Base-by-base conservation (phyloP, 2,329 filamentous ascomycete species). In the Berkeleyomyces basicola region DNA sequence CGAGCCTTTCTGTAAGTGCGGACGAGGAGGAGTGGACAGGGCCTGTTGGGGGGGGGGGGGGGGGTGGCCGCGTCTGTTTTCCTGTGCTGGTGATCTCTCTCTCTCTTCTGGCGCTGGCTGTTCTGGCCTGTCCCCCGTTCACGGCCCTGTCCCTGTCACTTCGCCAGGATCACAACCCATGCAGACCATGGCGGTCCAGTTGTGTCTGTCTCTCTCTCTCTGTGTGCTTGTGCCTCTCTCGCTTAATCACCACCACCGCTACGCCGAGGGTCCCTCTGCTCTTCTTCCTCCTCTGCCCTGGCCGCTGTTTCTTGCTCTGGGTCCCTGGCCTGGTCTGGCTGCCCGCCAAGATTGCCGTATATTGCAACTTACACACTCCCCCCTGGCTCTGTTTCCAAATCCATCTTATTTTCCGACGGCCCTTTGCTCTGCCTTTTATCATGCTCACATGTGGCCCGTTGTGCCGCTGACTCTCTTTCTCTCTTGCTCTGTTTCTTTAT, bases 401-500 rank as follows among this genome's bases (percentile, higher is more conserved):
- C 33, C 51, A 55, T 39, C 51, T 23, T 55, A 55, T 39, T 55
- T 39, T 55, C 51, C 51, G 51, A 16, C 51, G 51, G 51, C 51
- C 51, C 51, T 55, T 55, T 16, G 16, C n/a, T 55, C 10, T 16
- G 36, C 33, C 23, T 23, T 55, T 55, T 39, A 55, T 55, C 51
- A 55, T 55, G 51, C 51, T 55, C 51, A 39, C 51, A 55, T 55
- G 33, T n/a, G 36, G 51, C 36, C 51, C 36, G n/a, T 55, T 55
- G 51, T 55, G 51, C 51, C 23, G 9, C 33, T 11, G 16, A 36
- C 31, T 31, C 9, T 58, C 33, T 63, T 59, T 23, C 36, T 9
- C 59, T 42, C 37, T 51, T 61, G 33, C 44, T 63, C 59, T 42
- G n/a, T 51, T 61, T 16, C 44, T 63, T 59, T 59, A 59, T 51